These are phyloP conservation scores for Apiotrichum domesticum DNA, from an alignment of 1,284 basidiomycete species.

Conservation along the genomic window DNA sequence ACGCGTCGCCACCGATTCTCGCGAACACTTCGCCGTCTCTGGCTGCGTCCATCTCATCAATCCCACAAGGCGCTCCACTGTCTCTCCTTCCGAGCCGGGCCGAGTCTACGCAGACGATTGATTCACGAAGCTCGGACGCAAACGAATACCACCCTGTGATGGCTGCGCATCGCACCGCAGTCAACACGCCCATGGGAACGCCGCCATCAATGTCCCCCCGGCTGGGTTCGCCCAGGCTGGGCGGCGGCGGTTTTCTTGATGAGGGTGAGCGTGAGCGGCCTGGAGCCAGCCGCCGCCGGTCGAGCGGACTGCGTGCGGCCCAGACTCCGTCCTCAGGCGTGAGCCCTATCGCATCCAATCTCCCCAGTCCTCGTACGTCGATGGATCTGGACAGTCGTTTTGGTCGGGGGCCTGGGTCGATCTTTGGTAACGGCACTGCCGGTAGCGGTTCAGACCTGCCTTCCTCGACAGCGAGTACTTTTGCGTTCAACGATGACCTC, in stretches of 20 bases:
- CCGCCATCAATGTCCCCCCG: background rate
- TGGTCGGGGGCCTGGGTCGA: conserved; percentile 6
- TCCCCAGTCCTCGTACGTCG: background rate
- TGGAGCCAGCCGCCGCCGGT: conserved; percentile 17
- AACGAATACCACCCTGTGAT: conserved; percentile 14
- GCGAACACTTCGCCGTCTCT: background rate
- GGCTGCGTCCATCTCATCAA: background rate
- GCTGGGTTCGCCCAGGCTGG: background rate
- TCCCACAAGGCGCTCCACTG: background rate
- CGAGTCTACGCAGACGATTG: conserved; percentile 1
- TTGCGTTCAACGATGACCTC: conserved; percentile 10
- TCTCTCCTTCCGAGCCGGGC: background rate
- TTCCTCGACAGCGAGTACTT: background rate
- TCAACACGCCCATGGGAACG: background rate
- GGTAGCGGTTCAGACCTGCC: background rate
- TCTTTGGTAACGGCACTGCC: background rate
- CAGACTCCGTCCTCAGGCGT: conserved; percentile 1
- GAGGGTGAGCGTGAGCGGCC: background rate
- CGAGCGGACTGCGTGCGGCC: background rate
- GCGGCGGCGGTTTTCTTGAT: background rate
- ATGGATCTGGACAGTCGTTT: background rate
- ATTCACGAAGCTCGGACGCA: background rate
- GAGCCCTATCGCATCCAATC: conserved; percentile 1
- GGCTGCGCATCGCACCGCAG: background rate
- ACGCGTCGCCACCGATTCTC: background rate